Base-by-base conservation (phyloP, 345 rosid genomes). In the Pistacia atlantica region DNA sequence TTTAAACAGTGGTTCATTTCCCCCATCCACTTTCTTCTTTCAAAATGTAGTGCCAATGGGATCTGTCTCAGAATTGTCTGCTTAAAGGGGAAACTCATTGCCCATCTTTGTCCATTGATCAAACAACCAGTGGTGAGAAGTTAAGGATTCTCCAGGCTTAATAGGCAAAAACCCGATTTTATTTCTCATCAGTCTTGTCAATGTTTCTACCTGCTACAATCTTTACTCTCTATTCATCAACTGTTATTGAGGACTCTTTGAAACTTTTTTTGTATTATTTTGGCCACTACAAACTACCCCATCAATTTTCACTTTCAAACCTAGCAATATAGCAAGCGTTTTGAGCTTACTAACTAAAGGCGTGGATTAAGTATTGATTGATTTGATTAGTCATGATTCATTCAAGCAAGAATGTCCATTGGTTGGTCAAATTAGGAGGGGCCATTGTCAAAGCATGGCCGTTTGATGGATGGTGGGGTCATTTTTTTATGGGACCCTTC, bases 161-260 rank as follows among this genome's bases (percentile, higher is more conserved):
- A 64, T 49, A 14, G 46, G 17, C 9, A 67, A 67, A 61, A 0
- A 57, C 66, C 72, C 16, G 62, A 35, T 65, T 73, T 48, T 65
- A 79, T 78, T 80, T 80, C 79, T 56, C 62, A 76, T 80, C 83
- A 65, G 71, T 80, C 82, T 49, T 82, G 70, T 71, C 79, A 69
- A 58, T 58, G 48, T 59, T 59, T 66, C 68, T 46, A 63, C 51
- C 33, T 67, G 56, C 76, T 38, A 46, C 54, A 62, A n/a, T 37
- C 49, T 64, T 45, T 35, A 42, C 42, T 35, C 17, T 14, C 4
- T 5, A 35, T 17, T 28, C 17, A 55, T 35, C 5, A n/a, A 12
- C 8, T 49, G 64, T 63, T 18, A 49, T 31, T 18, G 11, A 61
- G 25, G 12, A 28, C 48, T 4, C 46, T 13, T 74, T 25, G 68